phyloP scores from a whole-genome alignment of 495 filamentous ascomycete species.

The Mycothermus thermophilus region DNA sequence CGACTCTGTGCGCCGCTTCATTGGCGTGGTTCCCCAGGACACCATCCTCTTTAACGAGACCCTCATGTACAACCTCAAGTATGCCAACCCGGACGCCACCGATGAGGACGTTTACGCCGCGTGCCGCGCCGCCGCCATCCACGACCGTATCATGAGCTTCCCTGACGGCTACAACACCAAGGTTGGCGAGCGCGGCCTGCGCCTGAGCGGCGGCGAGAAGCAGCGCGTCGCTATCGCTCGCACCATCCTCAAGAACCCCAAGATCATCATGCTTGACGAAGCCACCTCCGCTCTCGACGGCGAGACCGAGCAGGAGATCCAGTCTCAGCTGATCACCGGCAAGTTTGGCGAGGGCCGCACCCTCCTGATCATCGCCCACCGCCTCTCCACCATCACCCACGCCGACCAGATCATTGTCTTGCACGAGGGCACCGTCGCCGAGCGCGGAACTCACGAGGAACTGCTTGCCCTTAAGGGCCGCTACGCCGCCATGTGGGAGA shows the following conservation, averaged over 20 bases:
- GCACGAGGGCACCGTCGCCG: constrained; percentile 66
- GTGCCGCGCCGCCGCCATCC: constrained; percentile 82
- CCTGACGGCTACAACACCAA: constrained; percentile 85
- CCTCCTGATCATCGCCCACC: constrained; percentile 58
- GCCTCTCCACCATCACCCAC: constrained; percentile 83
- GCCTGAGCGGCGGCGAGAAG: constrained; percentile 90
- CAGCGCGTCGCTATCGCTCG: constrained; percentile 94
- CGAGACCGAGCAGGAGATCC: constrained; percentile 92
- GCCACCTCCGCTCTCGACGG: constrained; percentile 92
- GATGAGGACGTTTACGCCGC: constrained; percentile 84
- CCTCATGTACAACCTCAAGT: constrained; percentile 90
- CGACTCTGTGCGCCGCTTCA: constrained; percentile 76
- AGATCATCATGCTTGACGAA: constrained; percentile 92
- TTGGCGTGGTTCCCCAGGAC: constrained; percentile 94
- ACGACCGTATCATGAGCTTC: constrained; percentile 88
- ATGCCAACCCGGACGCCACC: constrained; percentile 73
- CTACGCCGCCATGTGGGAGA: constrained; percentile 91
- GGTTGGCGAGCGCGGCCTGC: constrained; percentile 87
- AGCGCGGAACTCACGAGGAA: constrained; percentile 77
- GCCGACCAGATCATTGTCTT: constrained; percentile 94
- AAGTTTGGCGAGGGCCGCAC: constrained; percentile 68
- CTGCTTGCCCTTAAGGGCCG: constrained; percentile 62
- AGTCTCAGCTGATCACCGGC: constrained; percentile 69
- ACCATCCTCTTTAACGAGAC: constrained; percentile 95
- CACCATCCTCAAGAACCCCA: constrained; percentile 89